A percentile compares a stretch with the other conserved stretches of the same genome.
Evolutionary conservation across 495 filamentous ascomycete genomes (phyloP).

Genomic region (Trichocladium uniseriatum): DNA sequence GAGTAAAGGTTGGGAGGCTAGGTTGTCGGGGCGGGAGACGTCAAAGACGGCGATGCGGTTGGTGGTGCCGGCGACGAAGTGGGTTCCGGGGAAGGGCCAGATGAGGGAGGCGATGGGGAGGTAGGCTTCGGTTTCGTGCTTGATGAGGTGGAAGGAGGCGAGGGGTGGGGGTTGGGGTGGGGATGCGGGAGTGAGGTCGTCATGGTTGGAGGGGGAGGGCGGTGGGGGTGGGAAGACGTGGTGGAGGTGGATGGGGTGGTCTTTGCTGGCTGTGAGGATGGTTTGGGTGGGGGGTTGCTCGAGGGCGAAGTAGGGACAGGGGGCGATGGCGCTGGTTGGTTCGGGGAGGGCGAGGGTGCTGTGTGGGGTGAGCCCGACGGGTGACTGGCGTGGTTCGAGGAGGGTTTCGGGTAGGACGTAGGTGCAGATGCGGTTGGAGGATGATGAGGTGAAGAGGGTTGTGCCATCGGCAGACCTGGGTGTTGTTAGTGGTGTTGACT

Average conservation of each 20-base stretch:
- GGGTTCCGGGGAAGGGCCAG: conserved; percentile 50
- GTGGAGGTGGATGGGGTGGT: conserved; percentile 69
- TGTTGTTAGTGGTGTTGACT: conserved; percentile 2
- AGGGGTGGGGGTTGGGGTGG: conserved; percentile 36
- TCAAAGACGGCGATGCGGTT: conserved; percentile 74
- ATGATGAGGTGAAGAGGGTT: conserved; percentile 62
- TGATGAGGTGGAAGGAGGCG: conserved; percentile 60
- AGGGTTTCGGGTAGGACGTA: conserved; percentile 68
- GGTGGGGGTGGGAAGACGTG: conserved; percentile 21
- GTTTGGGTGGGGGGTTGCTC: conserved; percentile 55
- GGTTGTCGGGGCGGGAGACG: conserved; percentile 51
- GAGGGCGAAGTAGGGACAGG: conserved; percentile 66
- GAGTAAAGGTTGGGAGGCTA: conserved; percentile 43
- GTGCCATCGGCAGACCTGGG: conserved; percentile 69
- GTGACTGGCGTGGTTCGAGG: conserved; percentile 43
- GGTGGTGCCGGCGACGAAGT: conserved; percentile 65
- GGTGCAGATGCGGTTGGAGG: conserved; percentile 56
- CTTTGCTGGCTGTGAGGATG: conserved; percentile 55
- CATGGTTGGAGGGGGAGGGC: conserved; percentile 20
- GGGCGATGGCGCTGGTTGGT: conserved; percentile 59
- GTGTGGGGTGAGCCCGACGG: conserved; percentile 50
- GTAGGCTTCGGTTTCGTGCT: conserved; percentile 69
- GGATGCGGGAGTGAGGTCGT: no score
- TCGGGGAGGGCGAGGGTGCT: conserved; percentile 52
- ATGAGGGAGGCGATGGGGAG: conserved; percentile 65